These are phyloP conservation scores for Vigna hirtella DNA, from an alignment of 306 rosid genomes.

Conservation along the genomic window DNA sequence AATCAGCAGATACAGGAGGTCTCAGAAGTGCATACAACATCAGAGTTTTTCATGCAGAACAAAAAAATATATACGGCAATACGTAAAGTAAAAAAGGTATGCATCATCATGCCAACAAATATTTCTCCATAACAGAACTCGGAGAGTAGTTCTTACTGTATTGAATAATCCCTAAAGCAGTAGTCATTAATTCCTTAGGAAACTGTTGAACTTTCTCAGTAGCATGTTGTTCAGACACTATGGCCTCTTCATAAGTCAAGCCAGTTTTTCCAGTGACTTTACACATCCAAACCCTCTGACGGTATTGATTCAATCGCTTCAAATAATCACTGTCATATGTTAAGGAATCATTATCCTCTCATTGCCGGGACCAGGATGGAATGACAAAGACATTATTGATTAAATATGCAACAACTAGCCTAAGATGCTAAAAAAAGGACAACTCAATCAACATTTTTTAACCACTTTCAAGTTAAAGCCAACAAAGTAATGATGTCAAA, in stretches of 20 bases:
- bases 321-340: slow-evolving; percentile 71
- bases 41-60: slow-evolving; percentile 3
- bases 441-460: slow-evolving; percentile 11
- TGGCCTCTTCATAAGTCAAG: slow-evolving; percentile 95
- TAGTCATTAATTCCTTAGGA: slow-evolving; percentile 77
- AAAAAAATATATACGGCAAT: slow-evolving; percentile 29
- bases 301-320: slow-evolving; percentile 73
- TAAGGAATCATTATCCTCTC: slow-evolving; percentile 51
- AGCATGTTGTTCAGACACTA: slow-evolving; percentile 83
- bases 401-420: slow-evolving; percentile 17
- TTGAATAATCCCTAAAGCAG: slow-evolving; percentile 79
- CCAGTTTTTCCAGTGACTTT: slow-evolving; percentile 82
- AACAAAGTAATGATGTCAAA: neutral
- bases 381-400: slow-evolving; percentile 11
- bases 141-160: slow-evolving; percentile 69
- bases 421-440: slow-evolving; percentile 17
- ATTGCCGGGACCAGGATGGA: slow-evolving; percentile 1
- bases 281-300: slow-evolving; percentile 89
- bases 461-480: slow-evolving; percentile 19
- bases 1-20: slow-evolving; percentile 13
- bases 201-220: slow-evolving; percentile 85
- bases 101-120: slow-evolving; percentile 24
- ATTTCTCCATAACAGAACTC: slow-evolving; percentile 37
- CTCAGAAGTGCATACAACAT: slow-evolving; percentile 1
- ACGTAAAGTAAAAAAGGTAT: neutral